These are phyloP conservation scores for Alternaria sp. DNA, from an alignment of 2,329 filamentous ascomycete genomes.

Conservation along the genomic window DNA sequence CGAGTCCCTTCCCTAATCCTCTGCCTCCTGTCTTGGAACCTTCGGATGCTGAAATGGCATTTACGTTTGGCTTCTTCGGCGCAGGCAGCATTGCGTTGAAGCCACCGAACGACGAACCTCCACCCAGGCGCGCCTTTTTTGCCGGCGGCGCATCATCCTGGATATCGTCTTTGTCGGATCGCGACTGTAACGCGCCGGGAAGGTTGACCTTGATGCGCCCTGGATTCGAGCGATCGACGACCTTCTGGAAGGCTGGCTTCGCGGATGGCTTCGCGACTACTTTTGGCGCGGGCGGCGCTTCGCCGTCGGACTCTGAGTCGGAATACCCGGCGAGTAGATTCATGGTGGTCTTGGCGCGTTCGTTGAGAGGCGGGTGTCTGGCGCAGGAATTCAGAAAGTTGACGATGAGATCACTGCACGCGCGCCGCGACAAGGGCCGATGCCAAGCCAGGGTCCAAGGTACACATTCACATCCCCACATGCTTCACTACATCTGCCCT, in stretches of 20 bases:
- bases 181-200: conserved; percentile 61
- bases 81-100: conserved; percentile 89
- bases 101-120: conserved; percentile 73
- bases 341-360: conserved; percentile 60
- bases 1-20: conserved; percentile 51
- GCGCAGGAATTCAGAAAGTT: conserved; percentile 9
- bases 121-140: conserved; percentile 73
- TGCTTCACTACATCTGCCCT: conserved; percentile 5
- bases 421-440: conserved; percentile 23
- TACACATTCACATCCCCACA: conserved; percentile 20
- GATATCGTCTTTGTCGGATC: conserved; percentile 50
- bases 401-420: conserved; percentile 23
- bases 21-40: conserved; percentile 41
- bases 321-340: conserved; percentile 79
- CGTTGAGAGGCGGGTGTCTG: background rate
- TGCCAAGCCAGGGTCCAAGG: conserved; percentile 32
- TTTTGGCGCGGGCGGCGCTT: conserved; percentile 51
- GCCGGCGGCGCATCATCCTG: conserved; percentile 62
- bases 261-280: conserved; percentile 52
- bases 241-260: conserved; percentile 76
- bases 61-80: conserved; percentile 68
- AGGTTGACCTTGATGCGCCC: conserved; percentile 86
- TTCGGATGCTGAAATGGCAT: conserved; percentile 29
- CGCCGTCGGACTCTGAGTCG: conserved; percentile 75
- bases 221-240: conserved; percentile 81